Base-by-base conservation (phyloP, 2,329 filamentous ascomycete genomes). In the Daldinia eschscholtzii region DNA sequence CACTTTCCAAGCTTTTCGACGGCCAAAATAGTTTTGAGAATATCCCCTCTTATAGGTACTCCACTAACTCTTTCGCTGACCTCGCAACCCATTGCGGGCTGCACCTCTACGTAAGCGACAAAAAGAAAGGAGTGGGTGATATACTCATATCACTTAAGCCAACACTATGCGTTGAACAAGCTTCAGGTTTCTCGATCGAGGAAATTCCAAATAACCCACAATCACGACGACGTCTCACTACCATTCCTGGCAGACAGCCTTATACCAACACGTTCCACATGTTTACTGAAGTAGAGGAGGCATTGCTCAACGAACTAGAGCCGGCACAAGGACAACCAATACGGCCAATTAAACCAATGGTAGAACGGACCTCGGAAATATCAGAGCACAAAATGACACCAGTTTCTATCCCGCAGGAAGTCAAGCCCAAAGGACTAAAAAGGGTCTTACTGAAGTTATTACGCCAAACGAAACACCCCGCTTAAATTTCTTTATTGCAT, bases 261-360 rank as follows among this genome's bases (percentile, higher is more conserved):
- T 57, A 46, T 10, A 57, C 39, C n/a, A 57, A 13, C 15, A 57
- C 55, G 2, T 57, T 18, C 20, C 55, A 57, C n/a, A 57, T 57
- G 55, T 44, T 57, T 20, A 57, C 55, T 1, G 55, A 4, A 6
- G n/a, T 2, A 33, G 55, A 57, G 9, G 37, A 12, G 13, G 39
- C 20, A 3, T 12, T 57, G 5, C 28, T 12, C 3, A 6, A 44
- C 35, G 18, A 42, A 57, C 12, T 30, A 9, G 26, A 23, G 5
- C 28, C 5, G 35, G 6, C 3, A 37, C n/a, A 1, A 9, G 33
- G 2, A 35, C 33, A 35, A 9, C 15, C 6, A 13, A 30, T 30
- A 50, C 6, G 9, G 6, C 26, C 26, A 18, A 26, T 9, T 3
- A 30, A 13, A 30, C 4, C 12, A n/a, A 6, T 20, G 20, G 4